Base-by-base conservation (phyloP, 1,284 basidiomycete genomes). In the Tetrapyrgos nigripes region DNA sequence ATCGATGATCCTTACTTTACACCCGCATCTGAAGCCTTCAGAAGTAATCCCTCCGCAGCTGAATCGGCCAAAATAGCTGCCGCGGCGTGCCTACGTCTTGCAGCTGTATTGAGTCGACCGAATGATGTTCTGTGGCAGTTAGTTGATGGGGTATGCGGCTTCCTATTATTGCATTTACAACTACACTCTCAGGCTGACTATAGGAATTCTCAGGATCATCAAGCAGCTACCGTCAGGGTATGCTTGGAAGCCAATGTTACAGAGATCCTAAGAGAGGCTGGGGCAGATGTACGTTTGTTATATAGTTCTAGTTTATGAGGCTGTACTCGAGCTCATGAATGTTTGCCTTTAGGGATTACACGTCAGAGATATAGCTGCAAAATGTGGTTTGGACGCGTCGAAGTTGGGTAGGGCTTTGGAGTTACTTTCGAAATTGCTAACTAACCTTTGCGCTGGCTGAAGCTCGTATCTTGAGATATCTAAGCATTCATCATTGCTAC, bases 401-500 rank as follows among this genome's bases (percentile, higher is more conserved):
- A 76, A 78, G 49, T 64, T 80, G 3, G 73, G 78, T 76, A 57
- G 29, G 61, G 46, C 11, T 21, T 13, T 35, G 3, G 4, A 14
- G 26, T 24, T 17, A 51, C 14, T 35, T 44, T 31, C 17, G 19
- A 11, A 11, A n/a, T 33, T n/a, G 43, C 13, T 23, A 24, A 29
- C 19, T n/a, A 26, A 24, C 24, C n/a, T 55, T 24, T 28, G 19
- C 56, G 13, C 46, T 24, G 4, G 27, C 43, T 29, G 28, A 29
- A 80, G 79, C 67, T 19, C 76, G 78, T 3, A 64, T 76, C 56
- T 63, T 82, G 2, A 73, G 80, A 27, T 64, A 73, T 17, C 69
- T 81, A 3, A 76, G 77, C 0, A 75, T 74, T 0, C 69, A 77
- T 57, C 75, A 82, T 57, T 70, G 82, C 47, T 82, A 78, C 56